Percentiles rank a stretch among this genome's conserved stretches.
These are phyloP conservation scores for Cronartium quercuum DNA, from an alignment of 1,284 basidiomycete genomes.

Conservation along the genomic window DNA sequence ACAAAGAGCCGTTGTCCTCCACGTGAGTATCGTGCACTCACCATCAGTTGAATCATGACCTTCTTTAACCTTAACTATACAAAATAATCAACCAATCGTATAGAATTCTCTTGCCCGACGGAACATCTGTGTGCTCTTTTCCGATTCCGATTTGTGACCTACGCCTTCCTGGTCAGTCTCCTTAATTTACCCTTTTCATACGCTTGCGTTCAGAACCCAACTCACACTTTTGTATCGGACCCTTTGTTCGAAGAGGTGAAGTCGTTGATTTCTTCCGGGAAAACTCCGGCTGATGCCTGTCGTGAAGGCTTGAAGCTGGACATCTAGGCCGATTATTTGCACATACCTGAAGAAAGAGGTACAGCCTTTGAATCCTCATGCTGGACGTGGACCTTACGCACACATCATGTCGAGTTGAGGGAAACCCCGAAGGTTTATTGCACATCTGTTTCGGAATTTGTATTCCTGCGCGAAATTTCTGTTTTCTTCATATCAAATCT, in stretches of 20 bases:
- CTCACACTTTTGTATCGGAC: background rate
- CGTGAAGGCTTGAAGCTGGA: conserved; percentile 13
- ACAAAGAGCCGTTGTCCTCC: background rate
- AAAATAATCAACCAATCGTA: background rate
- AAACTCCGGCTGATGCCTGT: conserved; percentile 8
- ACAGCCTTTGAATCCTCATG: too few relatives aligned
- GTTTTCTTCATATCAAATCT: too few relatives aligned
- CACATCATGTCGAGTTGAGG: too few relatives aligned
- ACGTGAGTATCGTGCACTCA: background rate
- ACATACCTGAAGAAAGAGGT: too few relatives aligned
- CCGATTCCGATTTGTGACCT: conserved; percentile 24
- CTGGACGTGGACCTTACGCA: too few relatives aligned
- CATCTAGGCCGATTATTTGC: too few relatives aligned
- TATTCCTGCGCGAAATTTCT: too few relatives aligned
- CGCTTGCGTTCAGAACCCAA: background rate
- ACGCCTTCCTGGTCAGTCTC: background rate
- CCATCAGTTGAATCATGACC: background rate
- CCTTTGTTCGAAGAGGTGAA: conserved; percentile 5
- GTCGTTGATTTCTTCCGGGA: conserved; percentile 4
- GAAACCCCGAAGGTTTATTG: too few relatives aligned
- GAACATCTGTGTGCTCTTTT: conserved; percentile 11
- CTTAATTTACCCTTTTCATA: background rate
- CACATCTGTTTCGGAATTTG: too few relatives aligned
- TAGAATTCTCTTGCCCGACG: conserved; percentile 18
- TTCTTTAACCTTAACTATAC: background rate